These are phyloP conservation scores for Auricularia cornea DNA, from an alignment of 768 basidiomycete species.

Conservation along the genomic window DNA sequence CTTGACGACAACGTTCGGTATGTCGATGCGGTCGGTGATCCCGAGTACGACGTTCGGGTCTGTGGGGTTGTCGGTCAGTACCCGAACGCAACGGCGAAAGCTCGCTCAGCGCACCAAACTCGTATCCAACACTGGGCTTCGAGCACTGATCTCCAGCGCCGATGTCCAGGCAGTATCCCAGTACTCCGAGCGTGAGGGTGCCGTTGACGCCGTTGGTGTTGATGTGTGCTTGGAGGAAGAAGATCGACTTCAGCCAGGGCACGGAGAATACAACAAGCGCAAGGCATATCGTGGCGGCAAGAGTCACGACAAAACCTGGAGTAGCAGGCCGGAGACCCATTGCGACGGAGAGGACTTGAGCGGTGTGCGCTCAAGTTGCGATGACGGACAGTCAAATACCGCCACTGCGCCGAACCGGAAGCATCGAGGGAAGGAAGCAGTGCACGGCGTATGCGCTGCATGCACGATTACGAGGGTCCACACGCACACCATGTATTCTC, in stretches of 20 bases:
- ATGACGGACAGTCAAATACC: not conserved
- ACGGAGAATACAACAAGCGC: conserved; percentile 86
- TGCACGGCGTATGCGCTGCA: too few relatives aligned
- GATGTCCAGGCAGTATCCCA: conserved; percentile 77
- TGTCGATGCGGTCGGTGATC: conserved; percentile 51
- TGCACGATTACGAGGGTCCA: too few relatives aligned
- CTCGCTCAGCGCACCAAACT: conserved; percentile 81
- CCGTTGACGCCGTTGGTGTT: conserved; percentile 40
- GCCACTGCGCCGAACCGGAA: not conserved
- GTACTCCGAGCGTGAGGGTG: conserved; percentile 72
- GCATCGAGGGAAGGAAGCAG: not conserved
- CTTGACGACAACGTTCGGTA: conserved; percentile 79
- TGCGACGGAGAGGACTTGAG: not conserved
- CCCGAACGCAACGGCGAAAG: conserved; percentile 9
- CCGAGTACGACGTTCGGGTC: conserved; percentile 80
- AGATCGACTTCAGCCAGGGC: conserved; percentile 81
- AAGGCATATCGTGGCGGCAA: conserved; percentile 69
- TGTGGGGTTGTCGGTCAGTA: conserved; percentile 20
- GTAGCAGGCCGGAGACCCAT: conserved; percentile 65
- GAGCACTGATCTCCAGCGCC: conserved; percentile 54
- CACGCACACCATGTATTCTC: too few relatives aligned
- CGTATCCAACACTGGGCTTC: conserved; percentile 74
- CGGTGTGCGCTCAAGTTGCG: not conserved
- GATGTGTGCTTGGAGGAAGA: conserved; percentile 75
- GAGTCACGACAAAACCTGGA: conserved; percentile 79